Evolutionary conservation across 768 basidiomycete species (phyloP), one percentile per base, ranked within the genome.

Genomic region (Phaffia tasmanica): DNA sequence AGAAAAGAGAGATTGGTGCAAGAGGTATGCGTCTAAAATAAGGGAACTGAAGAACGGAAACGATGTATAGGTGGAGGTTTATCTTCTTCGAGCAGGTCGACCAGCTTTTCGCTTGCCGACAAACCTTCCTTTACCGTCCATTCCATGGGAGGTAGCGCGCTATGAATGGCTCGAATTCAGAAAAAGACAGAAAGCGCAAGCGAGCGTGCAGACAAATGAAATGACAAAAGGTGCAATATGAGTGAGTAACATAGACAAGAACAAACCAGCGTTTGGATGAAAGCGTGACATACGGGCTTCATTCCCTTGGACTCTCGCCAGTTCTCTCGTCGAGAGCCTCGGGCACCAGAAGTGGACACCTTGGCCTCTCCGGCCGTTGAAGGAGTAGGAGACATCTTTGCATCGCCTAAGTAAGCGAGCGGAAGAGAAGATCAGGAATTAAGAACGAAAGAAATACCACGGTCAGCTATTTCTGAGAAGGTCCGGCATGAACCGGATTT

Each of bases 281-380:
- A 47, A 23, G 11, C 21, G 25, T 14, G 25, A n/a, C 35, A 15
- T 23, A 61, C 46, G 9, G 23, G 29, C 14, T 25, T 30, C 23
- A 50, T 57, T 57, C 62, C 65, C 60, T 67, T 67, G 30, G 59
- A 49, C 65, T 61, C 67, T 48, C 67, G 56, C 67, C 67, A 69
- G 23, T 42, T 30, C 56, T 69, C 67, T 25, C 67, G 56, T 59
- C 67, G 67, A 57, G 57, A 59, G 48, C 62, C 62, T 35, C 67
- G 62, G 11, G 67, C 62, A n/a, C 67, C 67, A 9, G 67, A 69
- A 1, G 67, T 69, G 15, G 62, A 64, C 50, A 69, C 60, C 67
- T 69, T 69, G 49, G 62, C 35, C 11, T 42, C 35, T 42, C 35
- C 35, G 35, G 35, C 35, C 35, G 35, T 15, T 54, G 53, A 29